These are phyloP conservation scores for Arthrobotrys conoides DNA, from an alignment of 2,329 filamentous ascomycete genomes.

Conservation along the genomic window DNA sequence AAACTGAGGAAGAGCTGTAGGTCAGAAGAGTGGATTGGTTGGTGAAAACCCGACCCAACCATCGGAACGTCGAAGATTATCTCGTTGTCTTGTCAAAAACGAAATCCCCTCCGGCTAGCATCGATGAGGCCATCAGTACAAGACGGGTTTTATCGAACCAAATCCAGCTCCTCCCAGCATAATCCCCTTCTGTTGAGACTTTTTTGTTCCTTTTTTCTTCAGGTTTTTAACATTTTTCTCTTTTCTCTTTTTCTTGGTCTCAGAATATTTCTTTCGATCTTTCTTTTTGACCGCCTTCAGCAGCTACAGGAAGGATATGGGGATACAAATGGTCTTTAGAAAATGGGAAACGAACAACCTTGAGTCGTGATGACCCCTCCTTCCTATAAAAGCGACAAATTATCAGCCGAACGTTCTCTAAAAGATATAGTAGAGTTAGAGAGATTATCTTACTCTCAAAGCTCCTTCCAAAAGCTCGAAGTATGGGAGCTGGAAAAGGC, in stretches of 20 bases:
- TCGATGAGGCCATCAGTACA: slow-evolving; percentile 60
- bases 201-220: slow-evolving; percentile 25
- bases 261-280: slow-evolving; percentile 35
- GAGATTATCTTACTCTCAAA: slow-evolving; percentile 61
- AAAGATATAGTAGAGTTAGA: neutral
- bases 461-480: slow-evolving; percentile 93
- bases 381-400: slow-evolving; percentile 75
- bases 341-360: slow-evolving; percentile 96
- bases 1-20: slow-evolving; percentile 55
- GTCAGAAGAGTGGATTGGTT: slow-evolving; percentile 21
- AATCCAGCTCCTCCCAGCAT: slow-evolving; percentile 31
- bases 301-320: slow-evolving; percentile 62
- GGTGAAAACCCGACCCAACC: slow-evolving; percentile 39
- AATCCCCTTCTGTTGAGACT: slow-evolving; percentile 46
- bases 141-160: slow-evolving; percentile 42
- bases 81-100: slow-evolving; percentile 17
- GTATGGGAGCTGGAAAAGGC: slow-evolving; percentile 98
- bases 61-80: slow-evolving; percentile 41
- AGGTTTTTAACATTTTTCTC: slow-evolving; percentile 44
- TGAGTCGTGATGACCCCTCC: slow-evolving; percentile 99
- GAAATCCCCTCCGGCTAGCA: slow-evolving; percentile 19
- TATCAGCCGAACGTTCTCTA: slow-evolving; percentile 15
- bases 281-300: slow-evolving; percentile 50
- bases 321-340: slow-evolving; percentile 66
- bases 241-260: slow-evolving; percentile 42